A percentile compares a stretch with the other conserved stretches of the same genome.
Conservation (phyloP, 176 grass and related monocot species). For the Rhynchospora breviuscula region DNA sequence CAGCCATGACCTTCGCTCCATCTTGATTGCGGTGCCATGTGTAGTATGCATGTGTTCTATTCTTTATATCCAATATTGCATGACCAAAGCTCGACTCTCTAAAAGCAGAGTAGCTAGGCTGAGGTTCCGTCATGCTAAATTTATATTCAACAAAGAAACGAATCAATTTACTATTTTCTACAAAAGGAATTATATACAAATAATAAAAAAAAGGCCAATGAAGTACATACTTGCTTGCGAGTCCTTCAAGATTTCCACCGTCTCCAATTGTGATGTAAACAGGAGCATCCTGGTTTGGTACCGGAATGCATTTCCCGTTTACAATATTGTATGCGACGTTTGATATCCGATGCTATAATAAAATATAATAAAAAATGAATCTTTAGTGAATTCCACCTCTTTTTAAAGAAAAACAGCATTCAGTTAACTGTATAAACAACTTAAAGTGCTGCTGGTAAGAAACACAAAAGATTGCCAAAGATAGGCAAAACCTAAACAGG, state of each 20-base stretch:
- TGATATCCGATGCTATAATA: slow-evolving; percentile 75
- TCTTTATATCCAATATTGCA: slow-evolving; percentile 88
- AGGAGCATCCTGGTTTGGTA: slow-evolving; percentile 52
- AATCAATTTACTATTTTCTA: neutral
- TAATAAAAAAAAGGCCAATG: neutral
- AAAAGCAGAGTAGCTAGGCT: slow-evolving; percentile 89
- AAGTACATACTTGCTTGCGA: slow-evolving; percentile 60
- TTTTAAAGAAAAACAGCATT: neutral
- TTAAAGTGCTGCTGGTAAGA: neutral
- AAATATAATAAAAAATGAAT: slow-evolving; percentile 12
- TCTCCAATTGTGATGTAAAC: slow-evolving; percentile 87
- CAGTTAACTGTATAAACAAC: neutral
- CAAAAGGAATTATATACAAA: neutral
- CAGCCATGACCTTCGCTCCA: slow-evolving; percentile 49
- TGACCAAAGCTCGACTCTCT: slow-evolving; percentile 95
- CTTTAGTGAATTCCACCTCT: neutral
- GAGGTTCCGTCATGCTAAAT: slow-evolving; percentile 72
- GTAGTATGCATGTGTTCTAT: slow-evolving; percentile 83
- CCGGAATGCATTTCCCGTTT: slow-evolving; percentile 52
- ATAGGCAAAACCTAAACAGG: neutral
- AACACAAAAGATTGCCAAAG: neutral
- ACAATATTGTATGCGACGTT: slow-evolving; percentile 72
- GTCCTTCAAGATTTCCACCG: slow-evolving; percentile 80
- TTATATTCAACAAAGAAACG: neutral
- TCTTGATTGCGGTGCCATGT: slow-evolving; percentile 86